A percentile compares a stretch with the other conserved stretches of the same genome.
Conservation (phyloP, 1,284 basidiomycete species). For the Puccinia coronata region DNA sequence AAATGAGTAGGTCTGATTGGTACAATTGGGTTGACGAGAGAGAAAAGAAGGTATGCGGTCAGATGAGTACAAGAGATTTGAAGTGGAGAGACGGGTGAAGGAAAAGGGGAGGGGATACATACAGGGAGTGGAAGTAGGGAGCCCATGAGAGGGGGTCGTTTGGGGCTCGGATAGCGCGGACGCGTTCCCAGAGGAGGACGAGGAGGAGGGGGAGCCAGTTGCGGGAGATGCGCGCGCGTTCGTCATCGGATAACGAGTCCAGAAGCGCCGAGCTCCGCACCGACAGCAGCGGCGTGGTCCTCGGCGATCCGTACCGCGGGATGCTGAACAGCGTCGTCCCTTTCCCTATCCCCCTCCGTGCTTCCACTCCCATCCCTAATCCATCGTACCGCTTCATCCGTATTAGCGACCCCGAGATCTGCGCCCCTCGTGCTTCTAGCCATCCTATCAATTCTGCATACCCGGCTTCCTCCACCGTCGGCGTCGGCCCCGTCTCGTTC, state of each 20-base stretch:
- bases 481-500: not conserved
- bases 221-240: not conserved
- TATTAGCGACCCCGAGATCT: not conserved
- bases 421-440: not conserved
- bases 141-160: not conserved
- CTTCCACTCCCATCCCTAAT: not conserved
- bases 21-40: not conserved
- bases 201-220: conserved; percentile 32
- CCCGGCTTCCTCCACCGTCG: not conserved
- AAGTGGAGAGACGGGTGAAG: not conserved
- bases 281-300: conserved; percentile 7
- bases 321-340: conserved; percentile 23
- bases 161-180: not conserved
- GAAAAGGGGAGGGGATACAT: not conserved
- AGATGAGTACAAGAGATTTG: too few species aligned
- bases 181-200: conserved; percentile 36
- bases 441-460: not conserved
- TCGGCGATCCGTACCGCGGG: conserved; percentile 14
- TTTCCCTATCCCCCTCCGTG: not conserved
- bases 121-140: conserved; percentile 42
- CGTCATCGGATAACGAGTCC: not conserved
- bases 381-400: not conserved
- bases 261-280: not conserved
- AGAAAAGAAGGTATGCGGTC: too few species aligned
- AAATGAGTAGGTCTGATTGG: conserved; percentile 67